These are phyloP conservation scores for Apophysomyces ossiformis DNA, from an alignment of 371 early-diverging fungal genomes.

Conservation along the genomic window DNA sequence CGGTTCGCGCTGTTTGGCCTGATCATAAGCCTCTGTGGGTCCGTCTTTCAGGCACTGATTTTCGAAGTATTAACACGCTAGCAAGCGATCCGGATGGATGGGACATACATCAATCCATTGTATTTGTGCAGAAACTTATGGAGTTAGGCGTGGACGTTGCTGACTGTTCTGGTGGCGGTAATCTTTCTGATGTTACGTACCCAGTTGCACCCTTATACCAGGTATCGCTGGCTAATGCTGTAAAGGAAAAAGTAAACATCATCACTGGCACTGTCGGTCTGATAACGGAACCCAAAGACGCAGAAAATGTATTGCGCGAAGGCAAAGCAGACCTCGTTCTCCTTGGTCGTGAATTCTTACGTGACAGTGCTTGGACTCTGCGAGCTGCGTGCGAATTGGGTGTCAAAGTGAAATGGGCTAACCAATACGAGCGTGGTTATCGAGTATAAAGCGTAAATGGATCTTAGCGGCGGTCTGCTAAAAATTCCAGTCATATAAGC, in stretches of 20 bases:
- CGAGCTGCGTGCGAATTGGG: conserved; percentile 60
- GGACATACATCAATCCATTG: conserved; percentile 66
- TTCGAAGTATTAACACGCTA: conserved; percentile 29
- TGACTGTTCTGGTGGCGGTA: conserved; percentile 72
- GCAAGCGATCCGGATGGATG: conserved; percentile 38
- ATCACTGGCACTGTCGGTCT: conserved; percentile 68
- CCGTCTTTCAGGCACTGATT: conserved; percentile 70
- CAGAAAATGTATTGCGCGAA: conserved; percentile 62
- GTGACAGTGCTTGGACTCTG: conserved; percentile 34
- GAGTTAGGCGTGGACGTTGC: conserved; percentile 73
- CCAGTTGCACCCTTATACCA: conserved; percentile 53
- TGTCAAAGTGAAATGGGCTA: conserved; percentile 59
- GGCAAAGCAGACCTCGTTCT: conserved; percentile 73
- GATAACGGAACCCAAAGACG: conserved; percentile 62
- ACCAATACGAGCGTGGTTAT: conserved; percentile 60
- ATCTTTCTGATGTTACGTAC: conserved; percentile 35
- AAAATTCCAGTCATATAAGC: no score
- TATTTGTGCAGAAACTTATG: conserved; percentile 55
- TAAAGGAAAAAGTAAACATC: conserved; percentile 60
- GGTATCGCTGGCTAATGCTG: conserved; percentile 65
- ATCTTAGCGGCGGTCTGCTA: no score
- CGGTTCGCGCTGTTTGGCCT: conserved; percentile 62
- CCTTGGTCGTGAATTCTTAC: conserved; percentile 69
- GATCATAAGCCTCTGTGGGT: conserved; percentile 73
- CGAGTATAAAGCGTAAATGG: not conserved